phyloP scores from a whole-genome alignment of 2,329 filamentous ascomycete genomes.

The Xylogone sp. region DNA sequence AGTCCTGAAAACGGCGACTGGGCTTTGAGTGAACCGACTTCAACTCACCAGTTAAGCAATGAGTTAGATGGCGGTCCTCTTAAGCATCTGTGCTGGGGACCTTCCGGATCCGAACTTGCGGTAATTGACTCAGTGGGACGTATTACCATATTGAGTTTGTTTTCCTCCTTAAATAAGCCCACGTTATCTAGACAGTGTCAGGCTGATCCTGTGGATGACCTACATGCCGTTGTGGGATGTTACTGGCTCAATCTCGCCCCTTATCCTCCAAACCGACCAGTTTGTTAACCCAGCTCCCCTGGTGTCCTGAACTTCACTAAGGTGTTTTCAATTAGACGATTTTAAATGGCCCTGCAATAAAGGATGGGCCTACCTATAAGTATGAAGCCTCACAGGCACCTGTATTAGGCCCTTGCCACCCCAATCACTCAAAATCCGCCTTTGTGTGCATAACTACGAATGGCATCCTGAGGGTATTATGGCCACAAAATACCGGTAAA shows the following conservation, averaged over 20 bases:
- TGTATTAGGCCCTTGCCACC: conserved; percentile 70
- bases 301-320: not conserved
- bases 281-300: conserved; percentile 11
- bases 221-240: conserved; percentile 74
- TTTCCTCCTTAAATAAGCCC: conserved; percentile 70
- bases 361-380: conserved; percentile 56
- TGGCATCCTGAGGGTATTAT: conserved; percentile 72
- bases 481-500: conserved; percentile 67
- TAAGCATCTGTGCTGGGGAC: conserved; percentile 79
- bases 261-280: conserved; percentile 21
- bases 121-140: conserved; percentile 77
- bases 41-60: conserved; percentile 56
- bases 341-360: conserved; percentile 59
- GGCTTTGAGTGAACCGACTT: conserved; percentile 70
- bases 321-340: conserved; percentile 33
- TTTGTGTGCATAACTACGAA: conserved; percentile 73
- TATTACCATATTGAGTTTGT: conserved; percentile 69
- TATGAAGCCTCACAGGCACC: conserved; percentile 66
- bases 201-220: conserved; percentile 68
- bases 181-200: conserved; percentile 58
- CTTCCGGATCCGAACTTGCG: conserved; percentile 72
- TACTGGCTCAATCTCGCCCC: conserved; percentile 65
- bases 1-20: conserved; percentile 68
- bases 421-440: conserved; percentile 65
- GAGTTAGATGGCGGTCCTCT: conserved; percentile 63